phyloP scores from a whole-genome alignment of 2,329 filamentous ascomycete species.

The Rachicladosporium sp. region DNA sequence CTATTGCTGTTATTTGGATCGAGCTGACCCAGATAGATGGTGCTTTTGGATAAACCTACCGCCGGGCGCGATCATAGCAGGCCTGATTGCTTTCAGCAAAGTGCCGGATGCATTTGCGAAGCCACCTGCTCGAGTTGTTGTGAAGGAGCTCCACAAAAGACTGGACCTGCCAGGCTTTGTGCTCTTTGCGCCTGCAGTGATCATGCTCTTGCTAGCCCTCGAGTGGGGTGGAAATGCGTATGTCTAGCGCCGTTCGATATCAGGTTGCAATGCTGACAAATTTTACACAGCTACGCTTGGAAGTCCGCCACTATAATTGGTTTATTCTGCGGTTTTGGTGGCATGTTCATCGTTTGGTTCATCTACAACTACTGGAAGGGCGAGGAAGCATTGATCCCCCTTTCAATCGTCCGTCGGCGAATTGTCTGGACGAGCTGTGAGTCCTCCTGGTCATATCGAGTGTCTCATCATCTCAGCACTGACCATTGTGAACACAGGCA shows the following conservation, averaged over 20 bases:
- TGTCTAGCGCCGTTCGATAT: too few species aligned
- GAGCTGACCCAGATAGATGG: constrained; percentile 5
- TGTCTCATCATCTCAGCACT: too few species aligned
- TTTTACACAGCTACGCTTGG: constrained; percentile 18
- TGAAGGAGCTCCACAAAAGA: constrained; percentile 19
- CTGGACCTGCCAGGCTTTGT: constrained; percentile 27
- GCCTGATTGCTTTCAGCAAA: constrained; percentile 19
- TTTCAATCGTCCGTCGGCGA: constrained; percentile 20
- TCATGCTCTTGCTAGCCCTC: constrained; percentile 28
- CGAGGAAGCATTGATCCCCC: constrained; percentile 28
- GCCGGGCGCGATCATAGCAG: constrained; percentile 27
- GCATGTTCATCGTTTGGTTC: constrained; percentile 22
- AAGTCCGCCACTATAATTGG: constrained; percentile 22
- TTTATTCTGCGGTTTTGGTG: constrained; percentile 22
- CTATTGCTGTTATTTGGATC: background rate
- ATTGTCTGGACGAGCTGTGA: constrained; percentile 24
- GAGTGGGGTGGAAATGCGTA: constrained; percentile 25
- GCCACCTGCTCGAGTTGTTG: constrained; percentile 9
- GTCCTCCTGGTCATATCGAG: too few species aligned
- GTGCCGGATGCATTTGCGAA: constrained; percentile 18
- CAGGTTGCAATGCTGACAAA: constrained; percentile 1
- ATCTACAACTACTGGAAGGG: constrained; percentile 25
- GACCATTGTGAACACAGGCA: too few species aligned
- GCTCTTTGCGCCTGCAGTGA: constrained; percentile 22
- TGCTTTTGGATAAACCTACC: constrained; percentile 34